Percentiles rank a stretch among this genome's conserved stretches.
Evolutionary conservation across 1,284 basidiomycete genomes (phyloP).

Genomic region (Crepidotus sp.): DNA sequence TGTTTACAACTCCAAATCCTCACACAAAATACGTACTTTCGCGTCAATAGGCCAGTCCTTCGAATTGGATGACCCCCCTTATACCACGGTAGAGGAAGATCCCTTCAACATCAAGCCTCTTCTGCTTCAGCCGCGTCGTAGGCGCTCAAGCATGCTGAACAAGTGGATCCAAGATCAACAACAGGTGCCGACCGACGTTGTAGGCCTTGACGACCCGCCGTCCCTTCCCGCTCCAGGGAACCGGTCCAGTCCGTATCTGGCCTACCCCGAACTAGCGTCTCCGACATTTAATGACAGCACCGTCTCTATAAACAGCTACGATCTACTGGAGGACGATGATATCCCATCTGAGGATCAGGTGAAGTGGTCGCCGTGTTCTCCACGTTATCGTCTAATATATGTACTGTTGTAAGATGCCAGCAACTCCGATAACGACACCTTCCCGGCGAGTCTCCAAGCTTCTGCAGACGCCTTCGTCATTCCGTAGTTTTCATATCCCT

Average conservation of each 20-base stretch:
- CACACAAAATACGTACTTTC: constrained; percentile 15
- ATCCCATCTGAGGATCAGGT: constrained; percentile 27
- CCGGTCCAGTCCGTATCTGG: constrained; percentile 40
- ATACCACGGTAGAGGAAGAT: constrained; percentile 40
- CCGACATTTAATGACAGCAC: constrained; percentile 22
- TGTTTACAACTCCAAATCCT: constrained; percentile 11
- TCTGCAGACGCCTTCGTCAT: constrained; percentile 25
- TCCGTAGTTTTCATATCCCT: constrained; percentile 46
- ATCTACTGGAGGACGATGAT: constrained; percentile 45
- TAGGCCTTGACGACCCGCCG: constrained; percentile 21
- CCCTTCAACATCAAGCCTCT: constrained; percentile 34
- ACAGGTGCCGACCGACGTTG: constrained; percentile 18
- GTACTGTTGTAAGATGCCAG: constrained; percentile 2
- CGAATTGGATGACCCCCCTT: constrained; percentile 30
- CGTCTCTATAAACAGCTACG: constrained; percentile 45
- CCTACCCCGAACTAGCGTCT: constrained; percentile 42
- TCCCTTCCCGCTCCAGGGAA: constrained; percentile 25
- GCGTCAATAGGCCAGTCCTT: constrained; percentile 18
- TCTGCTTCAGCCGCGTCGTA: constrained; percentile 28
- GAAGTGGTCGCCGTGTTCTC: constrained; percentile 4
- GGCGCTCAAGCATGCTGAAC: constrained; percentile 52
- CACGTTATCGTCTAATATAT: constrained; percentile 1
- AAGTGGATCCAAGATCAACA: constrained; percentile 65
- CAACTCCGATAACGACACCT: constrained; percentile 17
- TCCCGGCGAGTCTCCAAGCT: constrained; percentile 10